These are phyloP conservation scores for Termitomyces sp. DNA, from an alignment of 768 basidiomycete genomes.

Conservation along the genomic window DNA sequence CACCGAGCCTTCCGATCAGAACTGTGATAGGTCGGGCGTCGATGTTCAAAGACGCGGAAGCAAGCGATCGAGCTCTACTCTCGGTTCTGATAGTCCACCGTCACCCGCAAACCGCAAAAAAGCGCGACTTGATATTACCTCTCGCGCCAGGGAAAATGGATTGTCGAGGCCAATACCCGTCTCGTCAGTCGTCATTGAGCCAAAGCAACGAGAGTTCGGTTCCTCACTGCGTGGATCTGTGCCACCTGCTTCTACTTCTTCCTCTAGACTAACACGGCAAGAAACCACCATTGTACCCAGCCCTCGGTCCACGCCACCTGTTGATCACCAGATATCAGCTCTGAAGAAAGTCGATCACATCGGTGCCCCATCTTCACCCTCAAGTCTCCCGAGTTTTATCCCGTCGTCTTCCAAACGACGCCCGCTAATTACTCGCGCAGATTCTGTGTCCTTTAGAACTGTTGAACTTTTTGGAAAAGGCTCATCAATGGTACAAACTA, in stretches of 20 bases:
- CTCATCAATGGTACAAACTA: not conserved
- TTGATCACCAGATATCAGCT: not conserved
- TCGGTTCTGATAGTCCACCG: slow-evolving; percentile 9
- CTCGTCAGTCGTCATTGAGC: not conserved
- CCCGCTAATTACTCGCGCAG: not conserved
- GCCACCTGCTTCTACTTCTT: not conserved
- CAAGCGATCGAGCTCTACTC: slow-evolving; percentile 18
- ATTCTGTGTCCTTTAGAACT: not conserved
- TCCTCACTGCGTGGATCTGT: not conserved
- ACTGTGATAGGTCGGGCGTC: not conserved
- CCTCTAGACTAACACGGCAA: slow-evolving; percentile 2
- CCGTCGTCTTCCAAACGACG: not conserved
- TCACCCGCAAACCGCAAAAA: slow-evolving; percentile 10
- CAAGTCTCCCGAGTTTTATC: not conserved
- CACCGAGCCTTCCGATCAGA: slow-evolving; percentile 3
- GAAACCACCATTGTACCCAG: slow-evolving; percentile 2
- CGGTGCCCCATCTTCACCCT: not conserved
- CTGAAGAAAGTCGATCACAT: not conserved
- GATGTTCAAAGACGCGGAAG: not conserved
- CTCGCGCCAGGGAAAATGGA: not conserved
- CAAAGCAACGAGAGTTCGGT: not conserved
- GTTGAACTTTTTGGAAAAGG: not conserved
- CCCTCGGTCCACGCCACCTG: not conserved
- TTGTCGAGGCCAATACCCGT: not conserved
- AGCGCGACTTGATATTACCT: slow-evolving; percentile 1